These are phyloP conservation scores for Tulasnella sp. DNA, from an alignment of 768 basidiomycete genomes.

Conservation along the genomic window DNA sequence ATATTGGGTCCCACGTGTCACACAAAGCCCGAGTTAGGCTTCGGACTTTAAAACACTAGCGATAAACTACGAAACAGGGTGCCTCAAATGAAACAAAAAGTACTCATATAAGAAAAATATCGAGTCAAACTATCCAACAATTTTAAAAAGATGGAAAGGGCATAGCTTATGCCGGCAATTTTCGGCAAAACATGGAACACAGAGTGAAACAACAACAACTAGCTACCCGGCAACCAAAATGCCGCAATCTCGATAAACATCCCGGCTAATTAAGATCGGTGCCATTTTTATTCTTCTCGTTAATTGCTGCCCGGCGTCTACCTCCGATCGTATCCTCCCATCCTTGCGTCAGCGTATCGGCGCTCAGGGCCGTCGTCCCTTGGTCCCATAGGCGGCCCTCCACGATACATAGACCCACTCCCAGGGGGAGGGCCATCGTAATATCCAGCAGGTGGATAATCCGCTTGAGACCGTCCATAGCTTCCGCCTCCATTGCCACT, in stretches of 20 bases:
- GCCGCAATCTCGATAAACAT: background rate
- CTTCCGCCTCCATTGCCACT: background rate
- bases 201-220: background rate
- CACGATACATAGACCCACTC: conserved; percentile 24
- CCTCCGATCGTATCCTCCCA: conserved; percentile 27
- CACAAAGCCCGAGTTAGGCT: conserved; percentile 5
- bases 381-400: background rate
- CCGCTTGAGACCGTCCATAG: conserved; percentile 13
- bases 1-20: conserved; percentile 12
- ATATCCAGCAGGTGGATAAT: conserved; percentile 25
- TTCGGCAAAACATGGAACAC: conserved; percentile 7
- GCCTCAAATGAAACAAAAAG: background rate
- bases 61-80: conserved; percentile 1
- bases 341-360: conserved; percentile 24
- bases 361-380: conserved; percentile 16
- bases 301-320: background rate
- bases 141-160: background rate
- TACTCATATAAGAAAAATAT: background rate
- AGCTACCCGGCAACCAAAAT: background rate
- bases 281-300: background rate
- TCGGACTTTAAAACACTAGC: conserved; percentile 10
- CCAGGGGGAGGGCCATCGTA: background rate
- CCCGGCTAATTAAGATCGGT: background rate
- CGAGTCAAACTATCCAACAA: background rate
- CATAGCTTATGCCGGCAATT: conserved; percentile 7